Evolutionary conservation across 495 filamentous ascomycete species (phyloP), one percentile per base, ranked within the genome.

Genomic region (Penicillium odoratum): DNA sequence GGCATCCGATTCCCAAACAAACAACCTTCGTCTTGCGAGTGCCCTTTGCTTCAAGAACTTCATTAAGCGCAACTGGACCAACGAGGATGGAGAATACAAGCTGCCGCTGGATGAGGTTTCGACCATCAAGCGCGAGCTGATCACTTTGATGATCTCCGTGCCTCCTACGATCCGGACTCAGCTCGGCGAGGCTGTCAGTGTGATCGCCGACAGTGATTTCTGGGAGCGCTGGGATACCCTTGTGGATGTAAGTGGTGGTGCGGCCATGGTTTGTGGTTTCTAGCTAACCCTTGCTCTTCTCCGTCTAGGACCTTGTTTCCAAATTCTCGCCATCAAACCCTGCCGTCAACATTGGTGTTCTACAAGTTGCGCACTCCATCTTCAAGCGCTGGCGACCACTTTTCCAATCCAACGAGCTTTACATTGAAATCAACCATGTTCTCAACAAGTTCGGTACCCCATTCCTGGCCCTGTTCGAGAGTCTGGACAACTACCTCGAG

Each of bases 21-120:
- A 77, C 49, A 92, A 90, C 64, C 91, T 86, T 60, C 86, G 95
- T 28, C 88, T 98, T 45, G 84, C 94, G n/a, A 89, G 89, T 65
- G 91, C 94, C 29, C 80, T 99, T 47, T 95, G 86, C 77, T 98
- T 99, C 82, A 99, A 99, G 77, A 99, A 99, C 75, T 93, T 93
- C 69, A 91, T 99, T 65, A 89, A 87, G 74, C 82, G 88, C 61
- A 94, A 91, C 79, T 98, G 91, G 84, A 88, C 88, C 25, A 91
- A 98, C 72, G 93, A 96, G 66, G 90, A 97, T 67, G 91, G 95
- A 64, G 87, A 85, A 65, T 89, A 98, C 81, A 93, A 90, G 74
- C 83, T 99, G 15, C 85, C 88, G 5, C 67, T 76, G 56, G 80
- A 87, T 34, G 94, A 97, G 71, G 93, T 98, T 45, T 71, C 73